phyloP scores from a whole-genome alignment of 2,329 filamentous ascomycete genomes.

The Chaetomiaceae sp. region DNA sequence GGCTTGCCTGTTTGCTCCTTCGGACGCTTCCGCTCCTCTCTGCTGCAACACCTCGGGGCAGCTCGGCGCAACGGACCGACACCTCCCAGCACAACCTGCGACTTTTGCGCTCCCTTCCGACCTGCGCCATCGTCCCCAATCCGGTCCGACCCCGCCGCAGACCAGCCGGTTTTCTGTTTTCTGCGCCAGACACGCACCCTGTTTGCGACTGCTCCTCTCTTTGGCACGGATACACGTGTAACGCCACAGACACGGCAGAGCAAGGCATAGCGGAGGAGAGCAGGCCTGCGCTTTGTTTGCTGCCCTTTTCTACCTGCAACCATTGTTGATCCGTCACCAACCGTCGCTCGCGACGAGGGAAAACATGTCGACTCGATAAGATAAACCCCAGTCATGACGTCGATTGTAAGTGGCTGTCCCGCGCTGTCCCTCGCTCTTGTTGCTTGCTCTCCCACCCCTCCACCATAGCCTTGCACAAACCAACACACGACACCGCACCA shows the following conservation, averaged over 20 bases:
- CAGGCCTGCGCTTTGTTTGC: too few species aligned
- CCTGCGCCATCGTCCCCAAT: neutral
- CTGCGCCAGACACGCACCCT: neutral
- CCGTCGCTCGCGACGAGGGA: neutral
- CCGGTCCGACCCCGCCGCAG: neutral
- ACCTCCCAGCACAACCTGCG: too few species aligned
- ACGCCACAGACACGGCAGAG: too few species aligned
- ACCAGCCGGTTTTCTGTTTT: too few species aligned
- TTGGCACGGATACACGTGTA: neutral
- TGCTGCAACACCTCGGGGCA: too few species aligned
- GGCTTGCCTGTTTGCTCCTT: neutral
- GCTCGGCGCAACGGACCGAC: too few species aligned
- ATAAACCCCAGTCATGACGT: slow-evolving; percentile 26
- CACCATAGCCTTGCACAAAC: neutral
- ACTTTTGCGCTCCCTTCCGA: too few species aligned
- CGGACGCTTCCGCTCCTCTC: neutral
- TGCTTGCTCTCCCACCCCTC: neutral
- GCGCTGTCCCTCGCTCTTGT: too few species aligned
- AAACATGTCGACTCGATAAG: slow-evolving; percentile 18
- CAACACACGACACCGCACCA: neutral
- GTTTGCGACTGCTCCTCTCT: slow-evolving; percentile 1
- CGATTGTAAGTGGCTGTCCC: slow-evolving; percentile 29
- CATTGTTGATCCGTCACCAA: too few species aligned
- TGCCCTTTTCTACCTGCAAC: too few species aligned
- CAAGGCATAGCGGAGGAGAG: too few species aligned